phyloP scores from a whole-genome alignment of 768 basidiomycete genomes.

The Leccinum obscurum region DNA sequence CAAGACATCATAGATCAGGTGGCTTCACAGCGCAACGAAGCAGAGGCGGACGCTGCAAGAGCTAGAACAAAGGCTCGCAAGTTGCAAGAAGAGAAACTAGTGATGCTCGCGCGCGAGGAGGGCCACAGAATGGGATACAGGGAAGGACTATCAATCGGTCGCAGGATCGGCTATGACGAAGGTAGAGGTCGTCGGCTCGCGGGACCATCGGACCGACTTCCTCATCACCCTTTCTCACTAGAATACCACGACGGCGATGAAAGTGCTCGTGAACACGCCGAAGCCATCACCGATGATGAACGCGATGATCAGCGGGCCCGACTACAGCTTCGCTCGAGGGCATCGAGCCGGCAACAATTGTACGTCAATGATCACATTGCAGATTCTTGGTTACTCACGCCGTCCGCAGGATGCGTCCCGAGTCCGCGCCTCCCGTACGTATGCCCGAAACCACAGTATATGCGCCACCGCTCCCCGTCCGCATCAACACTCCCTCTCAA shows the following conservation, averaged over 20 bases:
- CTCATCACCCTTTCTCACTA: conserved; percentile 10
- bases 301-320: conserved; percentile 19
- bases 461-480: conserved; percentile 23
- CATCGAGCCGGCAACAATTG: conserved; percentile 21
- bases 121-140: conserved; percentile 41
- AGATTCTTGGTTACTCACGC: conserved; percentile 12
- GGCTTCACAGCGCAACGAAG: conserved; percentile 42
- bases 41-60: conserved; percentile 45
- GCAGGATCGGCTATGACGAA: conserved; percentile 31
- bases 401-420: conserved; percentile 25
- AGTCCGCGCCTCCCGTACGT: conserved; percentile 30
- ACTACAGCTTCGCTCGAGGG: conserved; percentile 14
- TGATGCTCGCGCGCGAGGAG: conserved; percentile 44
- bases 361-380: conserved; percentile 20
- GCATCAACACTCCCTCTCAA: conserved; percentile 22
- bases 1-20: conserved; percentile 44
- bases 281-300: conserved; percentile 23
- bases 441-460: conserved; percentile 15
- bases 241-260: conserved; percentile 21
- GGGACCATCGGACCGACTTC: conserved; percentile 12
- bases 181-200: conserved; percentile 21
- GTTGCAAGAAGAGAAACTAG: conserved; percentile 42
- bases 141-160: conserved; percentile 40
- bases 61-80: conserved; percentile 46
- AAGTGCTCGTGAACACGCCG: conserved; percentile 9